A percentile compares a stretch with the other conserved stretches of the same genome.
These are phyloP conservation scores for Scedosporium dehoogii DNA, from an alignment of 2,329 filamentous ascomycete genomes.

Conservation along the genomic window DNA sequence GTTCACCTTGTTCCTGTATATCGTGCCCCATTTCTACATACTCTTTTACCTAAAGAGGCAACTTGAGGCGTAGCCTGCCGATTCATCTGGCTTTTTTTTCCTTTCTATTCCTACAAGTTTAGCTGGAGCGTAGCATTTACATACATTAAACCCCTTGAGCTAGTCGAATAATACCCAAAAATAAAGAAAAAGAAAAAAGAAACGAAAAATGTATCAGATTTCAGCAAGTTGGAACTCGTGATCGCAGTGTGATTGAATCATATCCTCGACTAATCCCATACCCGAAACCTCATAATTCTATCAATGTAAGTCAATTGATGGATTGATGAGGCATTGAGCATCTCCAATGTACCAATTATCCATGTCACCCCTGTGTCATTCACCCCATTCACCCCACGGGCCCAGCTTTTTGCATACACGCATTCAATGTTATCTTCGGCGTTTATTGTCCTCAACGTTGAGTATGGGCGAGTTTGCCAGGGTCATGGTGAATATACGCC, in stretches of 20 bases:
- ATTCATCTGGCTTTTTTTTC: no score
- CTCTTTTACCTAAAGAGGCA: neutral
- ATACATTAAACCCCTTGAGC: neutral
- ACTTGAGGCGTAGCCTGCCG: neutral
- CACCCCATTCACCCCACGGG: neutral
- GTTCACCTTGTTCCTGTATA: neutral
- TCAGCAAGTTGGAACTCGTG: neutral
- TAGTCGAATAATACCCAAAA: slow-evolving; percentile 4
- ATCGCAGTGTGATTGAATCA: neutral
- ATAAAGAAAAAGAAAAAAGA: neutral
- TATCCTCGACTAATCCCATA: no score
- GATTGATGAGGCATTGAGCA: neutral
- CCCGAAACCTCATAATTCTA: no score
- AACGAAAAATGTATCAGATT: neutral
- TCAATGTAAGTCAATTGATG: neutral
- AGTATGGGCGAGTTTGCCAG: neutral
- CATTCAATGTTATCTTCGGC: neutral
- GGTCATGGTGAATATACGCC: neutral
- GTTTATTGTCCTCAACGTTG: neutral
- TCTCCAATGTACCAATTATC: neutral
- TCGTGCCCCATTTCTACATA: neutral
- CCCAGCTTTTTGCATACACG: neutral
- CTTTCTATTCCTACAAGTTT: neutral
- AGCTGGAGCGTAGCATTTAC: neutral
- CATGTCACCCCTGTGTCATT: neutral